phyloP scores from a whole-genome alignment of 2,329 filamentous ascomycete species.

The Xylariomycetidae sp. region DNA sequence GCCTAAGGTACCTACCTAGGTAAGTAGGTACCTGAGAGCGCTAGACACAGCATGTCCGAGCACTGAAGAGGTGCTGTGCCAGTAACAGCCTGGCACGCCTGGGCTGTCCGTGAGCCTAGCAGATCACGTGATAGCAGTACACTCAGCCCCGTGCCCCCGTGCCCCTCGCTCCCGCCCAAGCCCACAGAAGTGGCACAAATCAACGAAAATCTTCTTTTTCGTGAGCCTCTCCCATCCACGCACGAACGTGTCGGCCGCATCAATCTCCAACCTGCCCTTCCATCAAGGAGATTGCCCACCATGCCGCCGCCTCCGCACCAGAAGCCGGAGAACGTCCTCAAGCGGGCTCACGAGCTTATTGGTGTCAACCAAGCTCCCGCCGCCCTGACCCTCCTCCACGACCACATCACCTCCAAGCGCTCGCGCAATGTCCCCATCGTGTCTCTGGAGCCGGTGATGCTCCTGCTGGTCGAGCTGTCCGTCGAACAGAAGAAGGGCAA shows the following conservation, averaged over 20 bases:
- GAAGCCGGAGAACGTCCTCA: conserved; percentile 98
- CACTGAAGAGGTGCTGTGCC: no score
- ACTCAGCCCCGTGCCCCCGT: conserved; percentile 20
- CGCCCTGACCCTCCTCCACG: conserved; percentile 90
- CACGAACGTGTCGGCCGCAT: conserved; percentile 16
- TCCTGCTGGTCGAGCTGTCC: conserved; percentile 92
- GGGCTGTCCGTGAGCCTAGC: no score
- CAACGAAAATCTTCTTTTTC: conserved; percentile 25
- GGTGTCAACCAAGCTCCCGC: conserved; percentile 90
- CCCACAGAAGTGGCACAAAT: conserved; percentile 27
- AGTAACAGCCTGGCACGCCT: no score
- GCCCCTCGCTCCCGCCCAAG: conserved; percentile 21
- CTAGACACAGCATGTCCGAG: no score
- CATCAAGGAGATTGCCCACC: conserved; percentile 27
- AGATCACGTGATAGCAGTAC: conserved; percentile 19
- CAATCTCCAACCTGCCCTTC: conserved; percentile 18
- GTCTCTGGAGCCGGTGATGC: conserved; percentile 95
- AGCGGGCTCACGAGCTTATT: conserved; percentile 97
- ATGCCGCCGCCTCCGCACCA: conserved; percentile 94
- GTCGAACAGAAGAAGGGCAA: conserved; percentile 98
- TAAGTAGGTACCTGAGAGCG: no score
- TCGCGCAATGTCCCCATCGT: conserved; percentile 96
- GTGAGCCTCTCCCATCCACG: conserved; percentile 12
- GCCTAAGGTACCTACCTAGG: conserved; percentile 1
- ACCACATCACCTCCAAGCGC: conserved; percentile 98